A percentile compares a stretch with the other conserved stretches of the same genome.
Conservation (phyloP, 495 filamentous ascomycete species). For the Xylaria acuta region DNA sequence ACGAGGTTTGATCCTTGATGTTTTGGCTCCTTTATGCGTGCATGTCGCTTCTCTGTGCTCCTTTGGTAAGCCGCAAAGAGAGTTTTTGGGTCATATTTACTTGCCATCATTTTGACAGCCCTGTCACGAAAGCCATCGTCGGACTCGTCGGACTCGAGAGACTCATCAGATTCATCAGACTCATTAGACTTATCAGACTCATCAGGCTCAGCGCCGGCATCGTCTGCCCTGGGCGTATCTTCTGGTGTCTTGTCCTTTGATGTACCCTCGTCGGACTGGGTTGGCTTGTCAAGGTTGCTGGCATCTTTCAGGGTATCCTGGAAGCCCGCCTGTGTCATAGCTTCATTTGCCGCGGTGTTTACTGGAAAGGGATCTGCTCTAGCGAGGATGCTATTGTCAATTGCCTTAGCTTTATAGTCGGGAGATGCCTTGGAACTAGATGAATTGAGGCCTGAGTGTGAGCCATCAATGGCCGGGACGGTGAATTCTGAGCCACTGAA, state of each 20-base stretch:
- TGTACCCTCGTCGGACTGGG: background rate
- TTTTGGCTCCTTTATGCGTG: background rate
- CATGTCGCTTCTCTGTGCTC: background rate
- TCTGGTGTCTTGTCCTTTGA: background rate
- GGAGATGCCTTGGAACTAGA: background rate
- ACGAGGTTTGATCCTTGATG: background rate
- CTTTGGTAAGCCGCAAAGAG: background rate
- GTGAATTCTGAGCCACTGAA: too few relatives aligned
- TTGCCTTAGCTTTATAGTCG: background rate
- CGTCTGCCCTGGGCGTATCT: background rate
- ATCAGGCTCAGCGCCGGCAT: background rate
- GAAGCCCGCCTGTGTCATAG: background rate
- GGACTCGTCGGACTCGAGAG: too few relatives aligned
- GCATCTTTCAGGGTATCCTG: background rate
- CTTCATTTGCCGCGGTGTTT: background rate
- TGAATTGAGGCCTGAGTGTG: background rate
- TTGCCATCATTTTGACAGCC: background rate
- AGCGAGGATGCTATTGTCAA: background rate
- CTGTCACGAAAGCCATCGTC: background rate
- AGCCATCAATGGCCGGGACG: too few relatives aligned
- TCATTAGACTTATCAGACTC: background rate
- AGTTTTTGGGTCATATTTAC: background rate
- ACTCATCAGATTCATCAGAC: too few relatives aligned
- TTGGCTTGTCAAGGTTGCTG: background rate
- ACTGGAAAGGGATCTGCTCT: background rate